Evolutionary conservation across 164 flowering plant species (phyloP).

Genomic region (Chloranthus sessilifolius): DNA sequence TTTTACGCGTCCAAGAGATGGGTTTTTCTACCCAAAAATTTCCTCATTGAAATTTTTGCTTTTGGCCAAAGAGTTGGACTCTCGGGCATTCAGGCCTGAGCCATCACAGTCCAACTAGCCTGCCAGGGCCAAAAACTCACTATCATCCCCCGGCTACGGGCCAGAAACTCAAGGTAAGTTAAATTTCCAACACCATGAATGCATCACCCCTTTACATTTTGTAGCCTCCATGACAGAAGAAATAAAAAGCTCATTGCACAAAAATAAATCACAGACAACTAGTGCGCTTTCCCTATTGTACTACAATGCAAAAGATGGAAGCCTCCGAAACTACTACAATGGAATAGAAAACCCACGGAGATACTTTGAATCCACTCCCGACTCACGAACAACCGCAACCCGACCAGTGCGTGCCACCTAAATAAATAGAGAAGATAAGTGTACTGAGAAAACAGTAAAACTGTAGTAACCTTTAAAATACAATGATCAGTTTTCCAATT

Average conservation of each 20-base stretch:
- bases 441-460: background rate
- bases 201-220: background rate
- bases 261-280: background rate
- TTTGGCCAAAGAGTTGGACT: too few species aligned
- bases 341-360: constrained; percentile 76
- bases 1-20: too few species aligned
- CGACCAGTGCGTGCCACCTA: constrained; percentile 97
- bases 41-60: too few species aligned
- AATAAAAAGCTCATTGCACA: background rate
- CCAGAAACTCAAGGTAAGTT: background rate
- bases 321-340: too few species aligned
- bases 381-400: constrained; percentile 70
- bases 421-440: background rate
- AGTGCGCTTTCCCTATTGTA: background rate
- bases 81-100: too few species aligned
- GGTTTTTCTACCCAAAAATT: too few species aligned
- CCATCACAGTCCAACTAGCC: too few species aligned
- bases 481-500: too few species aligned
- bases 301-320: background rate
- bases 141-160: too few species aligned
- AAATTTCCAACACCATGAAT: background rate
- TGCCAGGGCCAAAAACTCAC: too few species aligned
- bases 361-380: constrained; percentile 79
- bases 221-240: background rate
- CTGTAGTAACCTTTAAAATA: too few species aligned